These are phyloP conservation scores for Xerocomus nothofagi DNA, from an alignment of 1,284 basidiomycete species.

Conservation along the genomic window DNA sequence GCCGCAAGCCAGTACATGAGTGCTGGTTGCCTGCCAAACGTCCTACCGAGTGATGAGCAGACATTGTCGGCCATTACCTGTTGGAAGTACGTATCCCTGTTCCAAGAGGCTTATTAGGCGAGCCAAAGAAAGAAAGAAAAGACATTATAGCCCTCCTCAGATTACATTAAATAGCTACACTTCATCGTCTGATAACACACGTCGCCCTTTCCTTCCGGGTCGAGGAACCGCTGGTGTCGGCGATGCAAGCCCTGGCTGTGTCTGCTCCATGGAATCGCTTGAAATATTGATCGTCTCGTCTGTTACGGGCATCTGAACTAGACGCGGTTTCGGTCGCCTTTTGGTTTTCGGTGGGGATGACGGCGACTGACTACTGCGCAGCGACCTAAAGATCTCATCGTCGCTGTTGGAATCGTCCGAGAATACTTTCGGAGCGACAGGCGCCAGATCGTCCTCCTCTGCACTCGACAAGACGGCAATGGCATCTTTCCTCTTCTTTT, in stretches of 20 bases:
- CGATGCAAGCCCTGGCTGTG: background rate
- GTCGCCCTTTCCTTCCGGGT: conserved; percentile 33
- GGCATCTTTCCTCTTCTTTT: conserved; percentile 34
- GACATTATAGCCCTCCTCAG: conserved; percentile 4
- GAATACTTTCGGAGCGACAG: background rate
- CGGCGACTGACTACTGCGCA: conserved; percentile 31
- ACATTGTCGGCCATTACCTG: background rate
- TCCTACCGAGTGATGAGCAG: background rate
- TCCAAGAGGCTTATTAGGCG: conserved; percentile 8
- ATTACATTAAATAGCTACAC: conserved; percentile 18
- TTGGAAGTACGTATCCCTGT: background rate
- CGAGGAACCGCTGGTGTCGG: conserved; percentile 11
- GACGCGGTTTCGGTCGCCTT: conserved; percentile 32
- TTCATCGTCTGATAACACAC: conserved; percentile 49
- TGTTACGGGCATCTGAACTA: conserved; percentile 21
- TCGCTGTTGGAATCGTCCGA: conserved; percentile 23
- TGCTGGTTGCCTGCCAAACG: background rate
- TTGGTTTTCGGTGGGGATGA: conserved; percentile 15
- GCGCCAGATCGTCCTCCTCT: conserved; percentile 9
- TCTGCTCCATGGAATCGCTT: conserved; percentile 26
- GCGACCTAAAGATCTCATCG: conserved; percentile 23
- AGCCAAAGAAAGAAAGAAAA: background rate
- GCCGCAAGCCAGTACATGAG: conserved; percentile 3
- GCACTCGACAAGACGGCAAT: conserved; percentile 6
- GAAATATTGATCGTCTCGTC: conserved; percentile 22